These are phyloP conservation scores for Carex cristatella DNA, from an alignment of 176 grass and related monocot species.

Conservation along the genomic window DNA sequence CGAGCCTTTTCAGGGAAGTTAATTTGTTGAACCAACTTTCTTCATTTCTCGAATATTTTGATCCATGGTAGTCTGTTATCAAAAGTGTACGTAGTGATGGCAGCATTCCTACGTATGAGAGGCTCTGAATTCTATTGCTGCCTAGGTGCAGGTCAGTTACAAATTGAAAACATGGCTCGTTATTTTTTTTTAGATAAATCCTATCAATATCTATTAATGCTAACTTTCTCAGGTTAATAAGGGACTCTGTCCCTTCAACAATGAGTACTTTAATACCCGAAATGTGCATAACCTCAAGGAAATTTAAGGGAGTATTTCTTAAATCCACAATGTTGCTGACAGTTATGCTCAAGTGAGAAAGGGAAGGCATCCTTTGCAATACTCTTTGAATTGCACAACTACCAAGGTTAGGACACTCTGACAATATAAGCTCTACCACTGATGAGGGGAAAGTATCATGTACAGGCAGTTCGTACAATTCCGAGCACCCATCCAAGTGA, in stretches of 20 bases:
- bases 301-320: not conserved
- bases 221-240: not conserved
- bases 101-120: not conserved
- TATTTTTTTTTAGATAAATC: too few species aligned
- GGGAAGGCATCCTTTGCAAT: too few species aligned
- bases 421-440: slow-evolving; percentile 12
- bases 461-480: not conserved
- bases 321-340: not conserved
- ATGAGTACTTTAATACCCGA: not conserved
- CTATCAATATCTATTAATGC: too few species aligned
- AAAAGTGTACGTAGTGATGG: not conserved
- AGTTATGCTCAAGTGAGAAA: not conserved
- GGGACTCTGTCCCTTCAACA: not conserved
- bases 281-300: not conserved
- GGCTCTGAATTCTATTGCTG: not conserved
- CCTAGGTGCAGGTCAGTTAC: not conserved
- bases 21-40: too few species aligned
- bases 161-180: not conserved
- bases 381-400: not conserved
- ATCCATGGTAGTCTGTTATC: not conserved
- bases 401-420: not conserved
- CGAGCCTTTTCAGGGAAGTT: too few species aligned
- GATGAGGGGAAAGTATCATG: not conserved
- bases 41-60: too few species aligned
- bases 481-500: slow-evolving; percentile 8